These are phyloP conservation scores for Amylostereum areolatum DNA, from an alignment of 1,284 basidiomycete species.

Conservation along the genomic window DNA sequence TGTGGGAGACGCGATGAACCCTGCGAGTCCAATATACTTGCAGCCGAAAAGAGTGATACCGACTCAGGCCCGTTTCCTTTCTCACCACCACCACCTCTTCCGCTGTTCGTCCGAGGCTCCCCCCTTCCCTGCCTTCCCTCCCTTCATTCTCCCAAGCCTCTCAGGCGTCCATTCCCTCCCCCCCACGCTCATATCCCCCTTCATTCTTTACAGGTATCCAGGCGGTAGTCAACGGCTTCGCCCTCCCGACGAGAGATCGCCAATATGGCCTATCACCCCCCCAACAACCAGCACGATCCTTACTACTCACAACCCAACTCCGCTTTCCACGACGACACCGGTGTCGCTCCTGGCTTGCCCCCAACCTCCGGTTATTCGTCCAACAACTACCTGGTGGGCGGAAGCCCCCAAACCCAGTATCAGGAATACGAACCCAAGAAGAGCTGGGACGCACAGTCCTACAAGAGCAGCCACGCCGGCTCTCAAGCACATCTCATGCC, in stretches of 20 bases:
- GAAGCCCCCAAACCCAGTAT: slow-evolving; percentile 3
- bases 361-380: slow-evolving; percentile 8
- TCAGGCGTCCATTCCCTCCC: neutral
- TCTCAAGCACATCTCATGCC: slow-evolving; percentile 69
- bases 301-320: slow-evolving; percentile 12
- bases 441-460: slow-evolving; percentile 62
- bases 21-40: too few species aligned
- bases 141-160: neutral
- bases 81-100: neutral
- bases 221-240: neutral
- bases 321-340: slow-evolving; percentile 2
- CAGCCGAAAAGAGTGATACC: too few species aligned
- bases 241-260: slow-evolving; percentile 14
- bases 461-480: slow-evolving; percentile 55
- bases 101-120: neutral
- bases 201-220: neutral
- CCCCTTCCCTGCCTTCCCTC: neutral
- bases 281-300: slow-evolving; percentile 11
- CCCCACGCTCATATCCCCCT: slow-evolving; percentile 4
- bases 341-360: slow-evolving; percentile 13
- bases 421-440: slow-evolving; percentile 7
- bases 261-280: too few species aligned
- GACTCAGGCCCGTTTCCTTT: neutral
- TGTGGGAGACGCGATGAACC: too few species aligned
- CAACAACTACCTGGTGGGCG: slow-evolving; percentile 4